Percentiles rank a stretch among this genome's conserved stretches.
phyloP scores from a whole-genome alignment of 768 basidiomycete genomes.

The Phylloporus arenicola region DNA sequence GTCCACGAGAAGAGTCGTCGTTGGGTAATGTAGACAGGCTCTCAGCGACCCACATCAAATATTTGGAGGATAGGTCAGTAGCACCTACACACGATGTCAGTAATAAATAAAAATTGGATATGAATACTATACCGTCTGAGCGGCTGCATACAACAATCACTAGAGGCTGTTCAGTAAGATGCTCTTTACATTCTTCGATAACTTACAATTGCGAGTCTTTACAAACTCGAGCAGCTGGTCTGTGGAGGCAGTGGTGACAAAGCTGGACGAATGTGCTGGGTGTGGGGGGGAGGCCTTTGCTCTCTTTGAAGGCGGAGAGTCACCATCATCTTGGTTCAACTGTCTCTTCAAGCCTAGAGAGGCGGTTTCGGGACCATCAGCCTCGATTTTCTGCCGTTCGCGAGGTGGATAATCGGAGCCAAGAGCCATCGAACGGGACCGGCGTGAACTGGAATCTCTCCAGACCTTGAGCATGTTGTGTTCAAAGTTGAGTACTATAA shows the following conservation, averaged over 20 bases:
- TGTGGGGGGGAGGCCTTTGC: neutral
- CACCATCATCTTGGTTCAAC: neutral
- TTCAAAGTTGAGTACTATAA: neutral
- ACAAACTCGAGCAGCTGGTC: conserved; percentile 15
- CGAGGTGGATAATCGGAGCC: neutral
- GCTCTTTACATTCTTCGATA: neutral
- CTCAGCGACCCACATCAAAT: conserved; percentile 16
- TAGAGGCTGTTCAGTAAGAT: conserved; percentile 5
- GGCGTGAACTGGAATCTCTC: conserved; percentile 10
- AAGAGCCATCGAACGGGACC: neutral
- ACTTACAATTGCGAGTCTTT: conserved; percentile 21
- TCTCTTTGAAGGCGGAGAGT: conserved; percentile 10
- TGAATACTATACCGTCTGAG: conserved; percentile 13
- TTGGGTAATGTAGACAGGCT: neutral
- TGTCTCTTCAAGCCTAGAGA: conserved; percentile 15
- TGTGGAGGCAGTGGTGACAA: conserved; percentile 4
- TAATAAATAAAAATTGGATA: neutral
- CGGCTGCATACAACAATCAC: conserved; percentile 18
- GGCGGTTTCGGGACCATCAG: conserved; percentile 15
- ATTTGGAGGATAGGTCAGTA: conserved; percentile 13
- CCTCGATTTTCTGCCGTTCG: conserved; percentile 26
- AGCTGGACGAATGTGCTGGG: neutral
- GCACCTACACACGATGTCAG: conserved; percentile 13
- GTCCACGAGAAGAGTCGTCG: conserved; percentile 1
- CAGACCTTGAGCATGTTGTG: conserved; percentile 19